Percentiles rank a stretch among this genome's conserved stretches.
Evolutionary conservation across 208 protist species (phyloP).

Genomic region (Trypanosoma brucei): DNA sequence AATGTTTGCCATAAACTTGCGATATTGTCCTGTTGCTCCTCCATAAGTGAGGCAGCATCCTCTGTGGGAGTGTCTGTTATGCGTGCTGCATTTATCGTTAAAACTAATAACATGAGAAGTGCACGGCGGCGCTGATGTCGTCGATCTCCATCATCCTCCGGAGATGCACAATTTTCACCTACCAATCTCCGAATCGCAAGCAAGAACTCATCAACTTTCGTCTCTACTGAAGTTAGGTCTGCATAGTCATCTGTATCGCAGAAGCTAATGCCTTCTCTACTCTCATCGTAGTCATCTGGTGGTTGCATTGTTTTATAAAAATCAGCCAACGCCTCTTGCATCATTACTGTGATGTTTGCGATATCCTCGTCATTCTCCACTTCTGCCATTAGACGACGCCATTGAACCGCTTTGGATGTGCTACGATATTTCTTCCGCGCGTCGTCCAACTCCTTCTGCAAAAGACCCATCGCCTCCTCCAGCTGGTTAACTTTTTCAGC

Average conservation of each 20-base stretch:
- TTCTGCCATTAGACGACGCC: conserved; percentile 81
- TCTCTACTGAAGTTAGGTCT: conserved; percentile 56
- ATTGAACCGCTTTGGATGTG: conserved; percentile 66
- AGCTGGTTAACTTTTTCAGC: conserved; percentile 56
- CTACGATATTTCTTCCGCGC: conserved; percentile 44
- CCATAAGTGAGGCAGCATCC: conserved; percentile 25
- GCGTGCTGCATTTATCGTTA: conserved; percentile 52
- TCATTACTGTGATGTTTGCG: conserved; percentile 36
- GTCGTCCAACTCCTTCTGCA: conserved; percentile 69
- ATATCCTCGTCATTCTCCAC: conserved; percentile 35
- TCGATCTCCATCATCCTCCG: not conserved
- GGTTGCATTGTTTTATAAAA: conserved; percentile 45
- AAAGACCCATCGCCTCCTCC: conserved; percentile 35
- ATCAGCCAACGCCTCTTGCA: conserved; percentile 18
- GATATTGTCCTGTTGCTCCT: conserved; percentile 58
- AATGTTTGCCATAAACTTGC: conserved; percentile 43
- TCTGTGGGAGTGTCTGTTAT: conserved; percentile 33
- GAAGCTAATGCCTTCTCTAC: conserved; percentile 35
- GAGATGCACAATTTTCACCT: conserved; percentile 9
- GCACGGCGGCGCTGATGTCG: conserved; percentile 24
- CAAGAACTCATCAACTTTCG: conserved; percentile 44
- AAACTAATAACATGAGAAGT: conserved; percentile 60
- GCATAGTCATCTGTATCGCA: conserved; percentile 78
- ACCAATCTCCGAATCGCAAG: conserved; percentile 26
- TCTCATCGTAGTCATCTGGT: conserved; percentile 44